Percentiles rank a stretch among this genome's conserved stretches.
phyloP scores from a whole-genome alignment of 2,329 filamentous ascomycete genomes.

The Bipolaris gigantea region DNA sequence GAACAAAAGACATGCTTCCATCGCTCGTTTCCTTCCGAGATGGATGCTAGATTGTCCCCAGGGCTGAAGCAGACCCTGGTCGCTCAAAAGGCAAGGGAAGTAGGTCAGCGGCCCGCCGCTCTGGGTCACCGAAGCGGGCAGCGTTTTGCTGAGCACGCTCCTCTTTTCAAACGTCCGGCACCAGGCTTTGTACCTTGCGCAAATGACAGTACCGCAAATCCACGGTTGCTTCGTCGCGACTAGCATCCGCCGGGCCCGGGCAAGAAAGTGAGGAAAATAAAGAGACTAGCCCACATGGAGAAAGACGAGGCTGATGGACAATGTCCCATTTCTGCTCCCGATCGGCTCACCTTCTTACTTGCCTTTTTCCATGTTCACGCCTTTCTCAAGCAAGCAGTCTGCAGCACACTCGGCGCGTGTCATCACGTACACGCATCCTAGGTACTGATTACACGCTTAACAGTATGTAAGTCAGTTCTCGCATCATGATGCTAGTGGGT shows the following conservation, averaged over 20 bases:
- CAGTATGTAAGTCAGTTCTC: conserved; percentile 39
- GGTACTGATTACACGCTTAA: conserved; percentile 23
- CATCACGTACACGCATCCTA: conserved; percentile 27
- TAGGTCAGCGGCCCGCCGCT: conserved; percentile 24
- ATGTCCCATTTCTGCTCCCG: conserved; percentile 18
- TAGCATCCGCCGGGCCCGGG: conserved; percentile 19
- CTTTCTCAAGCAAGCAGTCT: conserved; percentile 13
- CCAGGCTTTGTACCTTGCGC: conserved; percentile 31
- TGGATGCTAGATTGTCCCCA: conserved; percentile 6
- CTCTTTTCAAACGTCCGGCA: conserved; percentile 24
- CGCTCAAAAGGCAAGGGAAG: conserved; percentile 18
- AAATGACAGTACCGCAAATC: conserved; percentile 41
- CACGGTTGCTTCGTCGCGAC: conserved; percentile 26
- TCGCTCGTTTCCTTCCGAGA: neutral
- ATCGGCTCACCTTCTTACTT: conserved; percentile 23
- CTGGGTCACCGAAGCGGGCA: conserved; percentile 29
- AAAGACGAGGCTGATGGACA: conserved; percentile 12
- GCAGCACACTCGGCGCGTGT: conserved; percentile 34
- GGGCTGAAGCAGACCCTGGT: conserved; percentile 11
- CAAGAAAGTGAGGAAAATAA: conserved; percentile 1
- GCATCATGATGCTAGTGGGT: conserved; percentile 29
- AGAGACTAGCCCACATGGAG: neutral
- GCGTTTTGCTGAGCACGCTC: conserved; percentile 20
- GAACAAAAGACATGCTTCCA: neutral
- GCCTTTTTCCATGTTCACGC: conserved; percentile 24